Evolutionary conservation across 352 stramenopile genomes (phyloP).

Genomic region (Thraustotheca clavata): DNA sequence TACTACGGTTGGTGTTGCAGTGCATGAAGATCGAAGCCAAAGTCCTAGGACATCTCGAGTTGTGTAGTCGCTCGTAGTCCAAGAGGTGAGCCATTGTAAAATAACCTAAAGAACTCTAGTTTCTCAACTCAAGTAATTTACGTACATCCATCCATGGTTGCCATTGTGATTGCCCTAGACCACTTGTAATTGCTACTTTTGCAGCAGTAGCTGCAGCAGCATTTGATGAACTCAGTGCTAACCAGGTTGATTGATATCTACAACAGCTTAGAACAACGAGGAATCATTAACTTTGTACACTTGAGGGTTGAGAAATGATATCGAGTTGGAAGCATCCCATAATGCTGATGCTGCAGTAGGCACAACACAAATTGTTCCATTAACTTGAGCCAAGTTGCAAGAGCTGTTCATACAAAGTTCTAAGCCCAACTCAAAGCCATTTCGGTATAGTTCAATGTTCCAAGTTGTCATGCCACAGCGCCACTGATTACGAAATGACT

Average conservation of each 20-base stretch:
- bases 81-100: constrained; percentile 41
- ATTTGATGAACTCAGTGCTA: constrained; percentile 18
- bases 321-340: constrained; percentile 32
- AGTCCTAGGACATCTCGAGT: constrained; percentile 50
- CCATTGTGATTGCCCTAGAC: constrained; percentile 29
- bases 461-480: constrained; percentile 35
- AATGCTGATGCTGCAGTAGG: constrained; percentile 34
- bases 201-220: constrained; percentile 11
- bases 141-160: constrained; percentile 42
- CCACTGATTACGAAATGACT: constrained; percentile 54
- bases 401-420: constrained; percentile 38
- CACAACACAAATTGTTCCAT: constrained; percentile 35
- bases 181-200: constrained; percentile 26
- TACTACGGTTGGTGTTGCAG: constrained; percentile 25
- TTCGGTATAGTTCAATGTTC: constrained; percentile 62
- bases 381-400: constrained; percentile 30
- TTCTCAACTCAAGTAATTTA: background rate
- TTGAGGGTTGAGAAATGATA: constrained; percentile 34
- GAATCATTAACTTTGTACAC: constrained; percentile 21
- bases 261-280: constrained; percentile 4
- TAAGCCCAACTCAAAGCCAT: constrained; percentile 31
- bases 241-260: constrained; percentile 31
- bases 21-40: constrained; percentile 51
- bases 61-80: constrained; percentile 43
- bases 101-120: constrained; percentile 24